phyloP scores from a whole-genome alignment of 768 basidiomycete genomes.

The Termitomyces sp. region DNA sequence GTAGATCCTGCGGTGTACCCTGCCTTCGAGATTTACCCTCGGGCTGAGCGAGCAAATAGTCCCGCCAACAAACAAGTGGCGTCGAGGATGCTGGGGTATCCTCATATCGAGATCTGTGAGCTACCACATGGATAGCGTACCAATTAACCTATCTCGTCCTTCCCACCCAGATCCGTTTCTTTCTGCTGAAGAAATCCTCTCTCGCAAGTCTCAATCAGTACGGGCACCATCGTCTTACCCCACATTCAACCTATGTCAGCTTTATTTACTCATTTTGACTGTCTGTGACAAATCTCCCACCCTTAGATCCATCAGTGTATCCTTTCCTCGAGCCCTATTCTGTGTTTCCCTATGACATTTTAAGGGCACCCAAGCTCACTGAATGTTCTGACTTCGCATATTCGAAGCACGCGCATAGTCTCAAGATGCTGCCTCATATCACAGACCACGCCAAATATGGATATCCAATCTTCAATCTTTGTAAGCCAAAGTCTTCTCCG shows the following conservation, averaged over 20 bases:
- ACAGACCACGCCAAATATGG: not conserved
- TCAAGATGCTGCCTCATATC: not conserved
- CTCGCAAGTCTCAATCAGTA: not conserved
- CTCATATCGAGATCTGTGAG: conserved; percentile 11
- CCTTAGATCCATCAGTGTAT: conserved; percentile 18
- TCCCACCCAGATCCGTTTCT: not conserved
- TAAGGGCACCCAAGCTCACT: not conserved
- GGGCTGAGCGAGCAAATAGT: not conserved
- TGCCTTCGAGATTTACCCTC: conserved; percentile 36
- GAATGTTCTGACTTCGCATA: not conserved
- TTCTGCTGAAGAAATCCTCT: not conserved
- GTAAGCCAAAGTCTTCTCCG: not conserved
- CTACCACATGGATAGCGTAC: not conserved
- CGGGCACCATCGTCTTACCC: conserved; percentile 15
- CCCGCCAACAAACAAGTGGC: not conserved
- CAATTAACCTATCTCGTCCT: not conserved
- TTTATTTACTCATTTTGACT: not conserved
- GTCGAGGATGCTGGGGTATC: not conserved
- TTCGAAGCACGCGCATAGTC: not conserved
- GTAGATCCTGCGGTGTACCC: conserved; percentile 35
- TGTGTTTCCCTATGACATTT: not conserved
- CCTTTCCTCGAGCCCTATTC: conserved; percentile 21
- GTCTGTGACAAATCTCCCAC: not conserved
- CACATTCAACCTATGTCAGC: conserved; percentile 17
- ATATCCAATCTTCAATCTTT: conserved; percentile 16